Percentiles rank a stretch among this genome's conserved stretches.
These are phyloP conservation scores for Eustoma russellianum DNA, from an alignment of 257 asterid genomes.

Conservation along the genomic window DNA sequence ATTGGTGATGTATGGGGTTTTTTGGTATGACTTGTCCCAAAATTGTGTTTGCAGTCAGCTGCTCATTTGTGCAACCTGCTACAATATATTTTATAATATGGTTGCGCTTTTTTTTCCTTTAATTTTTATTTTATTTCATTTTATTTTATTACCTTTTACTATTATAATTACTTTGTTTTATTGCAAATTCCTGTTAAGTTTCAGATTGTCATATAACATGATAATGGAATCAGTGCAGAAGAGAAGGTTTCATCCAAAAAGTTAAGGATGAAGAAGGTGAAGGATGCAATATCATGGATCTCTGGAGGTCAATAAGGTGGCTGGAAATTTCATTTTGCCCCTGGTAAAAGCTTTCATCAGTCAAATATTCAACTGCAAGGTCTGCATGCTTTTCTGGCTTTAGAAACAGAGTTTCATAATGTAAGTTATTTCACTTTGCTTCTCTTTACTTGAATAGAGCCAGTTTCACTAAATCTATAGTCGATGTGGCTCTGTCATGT, in stretches of 20 bases:
- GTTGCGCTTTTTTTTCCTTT: too few species aligned
- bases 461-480: too few species aligned
- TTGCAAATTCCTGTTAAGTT: background rate
- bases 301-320: constrained; percentile 92
- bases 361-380: constrained; percentile 45
- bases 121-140: too few species aligned
- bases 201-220: constrained; percentile 12
- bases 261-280: constrained; percentile 92
- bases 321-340: constrained; percentile 85
- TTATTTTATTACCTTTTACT: too few species aligned
- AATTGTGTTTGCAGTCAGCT: too few species aligned
- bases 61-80: too few species aligned
- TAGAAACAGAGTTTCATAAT: constrained; percentile 57
- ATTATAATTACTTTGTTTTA: too few species aligned
- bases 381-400: constrained; percentile 56
- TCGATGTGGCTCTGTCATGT: too few species aligned
- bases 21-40: too few species aligned
- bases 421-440: constrained; percentile 31
- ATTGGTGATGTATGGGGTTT: too few species aligned
- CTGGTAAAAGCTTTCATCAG: constrained; percentile 84
- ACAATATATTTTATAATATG: too few species aligned
- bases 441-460: background rate
- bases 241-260: constrained; percentile 88
- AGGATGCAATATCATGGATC: constrained; percentile 98
- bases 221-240: constrained; percentile 51